phyloP scores from a whole-genome alignment of 2,329 filamentous ascomycete species.

The Raffaelea arxii region DNA sequence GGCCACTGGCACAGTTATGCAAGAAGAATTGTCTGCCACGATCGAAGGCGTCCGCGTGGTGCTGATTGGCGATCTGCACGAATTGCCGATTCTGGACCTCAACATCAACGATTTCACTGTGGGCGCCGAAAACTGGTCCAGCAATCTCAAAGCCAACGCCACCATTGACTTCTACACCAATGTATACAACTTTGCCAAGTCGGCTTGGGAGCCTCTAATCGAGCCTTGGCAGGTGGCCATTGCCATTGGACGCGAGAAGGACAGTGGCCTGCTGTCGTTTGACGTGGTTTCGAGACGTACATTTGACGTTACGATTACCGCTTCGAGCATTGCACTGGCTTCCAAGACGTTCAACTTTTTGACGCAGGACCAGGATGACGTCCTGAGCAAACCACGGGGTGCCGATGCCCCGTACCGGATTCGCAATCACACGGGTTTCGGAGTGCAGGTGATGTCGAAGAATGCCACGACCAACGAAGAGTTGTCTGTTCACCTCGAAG shows the following conservation, averaged over 20 bases:
- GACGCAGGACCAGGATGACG: conserved; percentile 76
- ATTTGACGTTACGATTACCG: conserved; percentile 86
- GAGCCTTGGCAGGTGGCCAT: conserved; percentile 96
- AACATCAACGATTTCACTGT: conserved; percentile 85
- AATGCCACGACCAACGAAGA: conserved; percentile 56
- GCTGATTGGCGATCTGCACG: conserved; percentile 89
- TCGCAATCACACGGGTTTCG: conserved; percentile 91
- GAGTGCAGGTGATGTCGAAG: conserved; percentile 74
- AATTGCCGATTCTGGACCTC: conserved; percentile 88
- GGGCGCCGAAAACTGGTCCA: conserved; percentile 84
- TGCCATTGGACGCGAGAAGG: conserved; percentile 69
- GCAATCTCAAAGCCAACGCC: conserved; percentile 74
- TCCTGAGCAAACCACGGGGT: conserved; percentile 85
- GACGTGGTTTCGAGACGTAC: conserved; percentile 83
- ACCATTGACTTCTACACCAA: conserved; percentile 92
- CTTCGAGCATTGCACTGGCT: conserved; percentile 82
- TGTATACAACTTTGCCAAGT: conserved; percentile 98
- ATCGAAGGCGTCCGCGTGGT: conserved; percentile 87
- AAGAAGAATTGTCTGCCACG: conserved; percentile 75
- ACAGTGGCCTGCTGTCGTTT: conserved; percentile 67
- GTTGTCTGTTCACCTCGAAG: conserved; percentile 66
- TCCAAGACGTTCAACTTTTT: conserved; percentile 92
- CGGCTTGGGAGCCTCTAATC: conserved; percentile 90
- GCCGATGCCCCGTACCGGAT: conserved; percentile 89
- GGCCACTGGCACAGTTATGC: conserved; percentile 29